phyloP scores from a whole-genome alignment of 2,329 filamentous ascomycete genomes.

The Periconia sp. region DNA sequence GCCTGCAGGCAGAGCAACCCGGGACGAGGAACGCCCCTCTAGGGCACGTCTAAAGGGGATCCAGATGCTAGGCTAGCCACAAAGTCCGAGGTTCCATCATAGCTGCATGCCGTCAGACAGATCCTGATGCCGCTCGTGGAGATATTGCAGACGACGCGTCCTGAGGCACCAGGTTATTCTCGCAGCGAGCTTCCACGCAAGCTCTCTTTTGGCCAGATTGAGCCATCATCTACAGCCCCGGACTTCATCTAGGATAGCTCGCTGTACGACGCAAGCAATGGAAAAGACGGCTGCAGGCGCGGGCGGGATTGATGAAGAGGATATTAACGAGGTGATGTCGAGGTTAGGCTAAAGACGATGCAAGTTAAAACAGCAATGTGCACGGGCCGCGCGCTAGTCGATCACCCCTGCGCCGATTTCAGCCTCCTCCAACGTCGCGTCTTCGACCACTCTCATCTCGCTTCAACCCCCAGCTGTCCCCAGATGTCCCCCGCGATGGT shows the following conservation, averaged over 20 bases:
- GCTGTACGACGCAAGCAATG: slow-evolving; percentile 20
- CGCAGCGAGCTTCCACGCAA: slow-evolving; percentile 27
- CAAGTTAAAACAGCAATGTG: slow-evolving; percentile 28
- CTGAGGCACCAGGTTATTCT: no score
- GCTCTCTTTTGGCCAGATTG: slow-evolving; percentile 30
- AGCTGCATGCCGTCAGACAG: slow-evolving; percentile 7
- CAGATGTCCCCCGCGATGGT: slow-evolving; percentile 14
- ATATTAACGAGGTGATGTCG: slow-evolving; percentile 37
- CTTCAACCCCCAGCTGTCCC: slow-evolving; percentile 16
- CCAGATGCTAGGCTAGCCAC: neutral
- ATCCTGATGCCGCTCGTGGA: slow-evolving; percentile 1
- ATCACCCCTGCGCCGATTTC: slow-evolving; percentile 19
- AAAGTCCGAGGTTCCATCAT: slow-evolving; percentile 15
- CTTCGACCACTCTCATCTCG: slow-evolving; percentile 25
- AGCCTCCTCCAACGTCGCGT: slow-evolving; percentile 29
- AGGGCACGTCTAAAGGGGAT: neutral
- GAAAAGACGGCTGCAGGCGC: slow-evolving; percentile 21
- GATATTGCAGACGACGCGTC: slow-evolving; percentile 36
- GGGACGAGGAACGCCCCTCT: slow-evolving; percentile 8
- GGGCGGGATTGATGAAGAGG: slow-evolving; percentile 31
- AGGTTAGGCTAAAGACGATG: slow-evolving; percentile 38
- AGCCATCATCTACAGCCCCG: slow-evolving; percentile 23
- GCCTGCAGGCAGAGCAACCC: slow-evolving; percentile 15
- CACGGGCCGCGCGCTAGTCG: slow-evolving; percentile 24
- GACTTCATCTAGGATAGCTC: slow-evolving; percentile 26